Evolutionary conservation across 1,284 basidiomycete species (phyloP).

Genomic region (Cystobasidiaceae sp.): DNA sequence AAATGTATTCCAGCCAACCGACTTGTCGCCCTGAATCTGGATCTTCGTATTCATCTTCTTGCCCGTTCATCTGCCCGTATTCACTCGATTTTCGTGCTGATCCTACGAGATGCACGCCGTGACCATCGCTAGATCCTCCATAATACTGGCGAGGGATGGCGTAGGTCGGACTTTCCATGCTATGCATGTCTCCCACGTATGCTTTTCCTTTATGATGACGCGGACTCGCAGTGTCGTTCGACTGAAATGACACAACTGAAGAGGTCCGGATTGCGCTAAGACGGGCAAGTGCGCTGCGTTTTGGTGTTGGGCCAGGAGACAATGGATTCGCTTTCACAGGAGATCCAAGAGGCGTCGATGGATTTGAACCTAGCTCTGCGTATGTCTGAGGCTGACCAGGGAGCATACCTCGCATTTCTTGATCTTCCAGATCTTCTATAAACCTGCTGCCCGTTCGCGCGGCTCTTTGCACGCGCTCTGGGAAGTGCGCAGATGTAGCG

Average conservation of each 20-base stretch:
- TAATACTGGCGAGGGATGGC: not conserved
- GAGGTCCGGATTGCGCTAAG: not conserved
- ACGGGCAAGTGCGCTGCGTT: not conserved
- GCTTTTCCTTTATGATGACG: not conserved
- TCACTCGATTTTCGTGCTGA: conserved; percentile 5
- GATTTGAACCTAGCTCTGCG: conserved; percentile 4
- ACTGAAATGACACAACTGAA: not conserved
- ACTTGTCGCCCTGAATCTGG: not conserved
- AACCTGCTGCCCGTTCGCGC: conserved; percentile 28
- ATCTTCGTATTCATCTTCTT: conserved; percentile 15
- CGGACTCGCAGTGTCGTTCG: not conserved
- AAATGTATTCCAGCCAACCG: conserved; percentile 16
- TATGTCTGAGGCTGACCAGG: conserved; percentile 1
- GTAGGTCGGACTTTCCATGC: conserved; percentile 7
- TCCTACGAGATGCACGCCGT: not conserved
- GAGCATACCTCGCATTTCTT: conserved; percentile 1
- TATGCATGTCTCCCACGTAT: not conserved
- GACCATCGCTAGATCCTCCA: not conserved
- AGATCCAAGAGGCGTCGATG: conserved; percentile 5
- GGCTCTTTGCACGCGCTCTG: conserved; percentile 27
- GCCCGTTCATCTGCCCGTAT: not conserved
- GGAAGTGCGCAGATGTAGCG: not conserved
- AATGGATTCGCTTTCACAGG: not conserved
- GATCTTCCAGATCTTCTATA: conserved; percentile 31
- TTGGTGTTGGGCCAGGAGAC: not conserved